Conservation (phyloP, 805 yeast genomes). For the Candida mattraensis region DNA sequence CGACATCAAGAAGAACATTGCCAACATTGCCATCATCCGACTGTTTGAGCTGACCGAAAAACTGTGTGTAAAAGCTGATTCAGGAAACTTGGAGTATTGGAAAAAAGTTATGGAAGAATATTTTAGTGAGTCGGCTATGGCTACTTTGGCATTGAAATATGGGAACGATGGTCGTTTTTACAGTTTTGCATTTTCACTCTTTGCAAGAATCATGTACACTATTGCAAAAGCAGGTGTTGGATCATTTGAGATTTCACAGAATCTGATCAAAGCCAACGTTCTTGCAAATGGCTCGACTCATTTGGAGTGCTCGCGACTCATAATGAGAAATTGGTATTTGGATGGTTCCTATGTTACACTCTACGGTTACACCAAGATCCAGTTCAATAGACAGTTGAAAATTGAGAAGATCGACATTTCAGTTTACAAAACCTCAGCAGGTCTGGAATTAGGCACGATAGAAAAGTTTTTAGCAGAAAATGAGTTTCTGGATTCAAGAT, state of each 20-base stretch:
- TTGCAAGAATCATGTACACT: constrained; percentile 62
- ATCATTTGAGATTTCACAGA: constrained; percentile 51
- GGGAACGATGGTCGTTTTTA: constrained; percentile 53
- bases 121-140: constrained; percentile 51
- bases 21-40: constrained; percentile 51
- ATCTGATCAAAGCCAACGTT: constrained; percentile 49
- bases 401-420: constrained; percentile 74
- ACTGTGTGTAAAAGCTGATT: constrained; percentile 41
- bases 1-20: constrained; percentile 34
- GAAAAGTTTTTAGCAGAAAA: constrained; percentile 41
- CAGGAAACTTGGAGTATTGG: constrained; percentile 50
- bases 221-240: constrained; percentile 52
- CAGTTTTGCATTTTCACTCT: constrained; percentile 61
- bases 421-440: constrained; percentile 45
- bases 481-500: constrained; percentile 23
- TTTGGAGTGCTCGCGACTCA: constrained; percentile 51
- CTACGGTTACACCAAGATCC: constrained; percentile 59
- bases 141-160: constrained; percentile 47
- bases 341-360: constrained; percentile 73
- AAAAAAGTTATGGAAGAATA: constrained; percentile 46
- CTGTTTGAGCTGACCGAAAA: constrained; percentile 50
- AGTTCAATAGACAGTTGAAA: constrained; percentile 59
- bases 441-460: constrained; percentile 44
- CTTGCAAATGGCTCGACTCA: constrained; percentile 53
- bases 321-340: constrained; percentile 50